Evolutionary conservation across 345 rosid genomes (phyloP).

Genomic region (Geranium brycei): DNA sequence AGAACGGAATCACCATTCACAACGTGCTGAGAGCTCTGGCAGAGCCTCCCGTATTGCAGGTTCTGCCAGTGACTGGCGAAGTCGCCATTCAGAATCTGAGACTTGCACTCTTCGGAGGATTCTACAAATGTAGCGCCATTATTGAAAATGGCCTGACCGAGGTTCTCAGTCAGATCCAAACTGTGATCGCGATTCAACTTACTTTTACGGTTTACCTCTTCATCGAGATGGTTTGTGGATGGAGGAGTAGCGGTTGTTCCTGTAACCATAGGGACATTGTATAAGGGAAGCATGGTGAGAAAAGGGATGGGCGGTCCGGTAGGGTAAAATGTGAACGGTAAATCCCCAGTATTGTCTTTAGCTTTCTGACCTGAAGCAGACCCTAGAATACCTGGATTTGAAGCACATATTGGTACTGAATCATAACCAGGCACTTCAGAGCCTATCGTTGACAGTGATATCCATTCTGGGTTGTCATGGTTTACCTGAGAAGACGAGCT

Average conservation of each 20-base stretch:
- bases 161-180: slow-evolving; percentile 40
- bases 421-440: slow-evolving; percentile 51
- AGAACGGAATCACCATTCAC: slow-evolving; percentile 17
- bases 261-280: slow-evolving; percentile 33
- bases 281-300: slow-evolving; percentile 52
- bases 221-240: slow-evolving; percentile 37
- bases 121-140: slow-evolving; percentile 32
- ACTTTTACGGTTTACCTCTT: slow-evolving; percentile 36
- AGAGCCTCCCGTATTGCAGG: slow-evolving; percentile 72
- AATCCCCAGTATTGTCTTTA: slow-evolving; percentile 37
- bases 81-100: slow-evolving; percentile 75
- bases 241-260: slow-evolving; percentile 42
- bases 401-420: slow-evolving; percentile 45
- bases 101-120: slow-evolving; percentile 32
- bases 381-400: slow-evolving; percentile 53
- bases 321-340: slow-evolving; percentile 37
- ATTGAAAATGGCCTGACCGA: slow-evolving; percentile 41
- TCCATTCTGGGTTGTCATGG: slow-evolving; percentile 53
- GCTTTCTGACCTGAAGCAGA: slow-evolving; percentile 49
- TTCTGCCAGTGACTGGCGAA: slow-evolving; percentile 81
- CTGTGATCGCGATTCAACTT: slow-evolving; percentile 43
- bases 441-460: slow-evolving; percentile 20
- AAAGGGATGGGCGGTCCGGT: slow-evolving; percentile 80
- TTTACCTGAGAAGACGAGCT: slow-evolving; percentile 49
- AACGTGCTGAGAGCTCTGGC: slow-evolving; percentile 40